Conservation (phyloP, 192 early-diverging fungal species). For the Gaertneriomyces semiglobifer region DNA sequence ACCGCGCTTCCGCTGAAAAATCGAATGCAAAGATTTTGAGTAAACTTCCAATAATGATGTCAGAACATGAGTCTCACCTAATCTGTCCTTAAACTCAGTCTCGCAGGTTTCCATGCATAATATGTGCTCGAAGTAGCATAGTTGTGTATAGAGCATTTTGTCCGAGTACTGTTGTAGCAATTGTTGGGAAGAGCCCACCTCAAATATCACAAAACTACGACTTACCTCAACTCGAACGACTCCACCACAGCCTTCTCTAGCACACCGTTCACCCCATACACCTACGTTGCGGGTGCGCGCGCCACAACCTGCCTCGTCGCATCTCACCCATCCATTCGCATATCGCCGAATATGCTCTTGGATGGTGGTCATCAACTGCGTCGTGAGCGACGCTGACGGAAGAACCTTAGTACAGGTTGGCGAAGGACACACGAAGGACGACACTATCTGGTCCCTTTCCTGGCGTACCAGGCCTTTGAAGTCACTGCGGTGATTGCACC, state of each 20-base stretch:
- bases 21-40: neutral
- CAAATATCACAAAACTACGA: neutral
- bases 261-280: conserved; percentile 69
- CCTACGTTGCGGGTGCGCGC: conserved; percentile 63
- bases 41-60: conserved; percentile 3
- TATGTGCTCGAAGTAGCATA: conserved; percentile 71
- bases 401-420: conserved; percentile 50
- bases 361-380: conserved; percentile 66
- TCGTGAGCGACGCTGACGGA: conserved; percentile 44
- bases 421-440: conserved; percentile 43
- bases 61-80: neutral
- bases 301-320: conserved; percentile 73
- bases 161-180: conserved; percentile 66
- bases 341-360: conserved; percentile 66
- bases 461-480: conserved; percentile 39
- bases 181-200: neutral
- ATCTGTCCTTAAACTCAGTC: conserved; percentile 3
- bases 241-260: conserved; percentile 52
- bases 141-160: conserved; percentile 72
- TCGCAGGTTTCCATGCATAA: conserved; percentile 51
- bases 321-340: conserved; percentile 69
- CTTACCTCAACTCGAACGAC: conserved; percentile 62
- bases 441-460: conserved; percentile 5
- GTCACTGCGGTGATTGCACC: conserved; percentile 51
- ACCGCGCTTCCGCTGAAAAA: neutral